Base-by-base conservation (phyloP, 2,329 filamentous ascomycete species). In the Cryphonectria japonica region DNA sequence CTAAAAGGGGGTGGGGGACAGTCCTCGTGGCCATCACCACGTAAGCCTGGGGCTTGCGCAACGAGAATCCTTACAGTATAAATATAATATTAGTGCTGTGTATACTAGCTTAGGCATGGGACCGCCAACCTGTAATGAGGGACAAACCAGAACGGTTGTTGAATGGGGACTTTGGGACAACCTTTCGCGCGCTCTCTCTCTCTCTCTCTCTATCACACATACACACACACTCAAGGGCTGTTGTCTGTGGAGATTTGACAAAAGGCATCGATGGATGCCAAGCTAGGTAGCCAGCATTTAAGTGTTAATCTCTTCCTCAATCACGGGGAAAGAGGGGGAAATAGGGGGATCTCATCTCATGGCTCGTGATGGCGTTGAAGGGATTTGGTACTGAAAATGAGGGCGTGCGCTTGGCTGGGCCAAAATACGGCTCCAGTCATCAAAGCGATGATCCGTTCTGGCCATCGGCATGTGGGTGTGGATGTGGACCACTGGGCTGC, bases 311-410 rank as follows among this genome's bases (percentile, higher is more conserved):
- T 50, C 29, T 14, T 59, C 52, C 52, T 16, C 54, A 34, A 16
- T 29, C 54, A 59, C 29, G 54, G 54, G 54, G 14, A n/a, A n/a
- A 19, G 54, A 8, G 54, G 29, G 26, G 29, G 7, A 60, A 39
- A 61, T 61, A 61, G 59, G 59, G 59, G 59, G 32, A 22, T 61
- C 59, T 61, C 59, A 61, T 39, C 59, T 34, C 13, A 39, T n/a
- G 34, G 59, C 11, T 34, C 59, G 34, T 39, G 59, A 61, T 61
- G 59, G 59, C 59, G 59, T 61, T 19, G 16, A 22, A 8, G 19
- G 13, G 19, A 22, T 50, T 61, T 34, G 54, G 29, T 29, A 32
- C 34, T n/a, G 59, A n/a, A 61, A 61, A 61, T 61, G 59, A 61
- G 57, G 57, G 34, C 34, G 29, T 61, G 59, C 59, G 59, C 34